Evolutionary conservation across 352 stramenopile species (phyloP).

Genomic region (Blastocystis sp.): DNA sequence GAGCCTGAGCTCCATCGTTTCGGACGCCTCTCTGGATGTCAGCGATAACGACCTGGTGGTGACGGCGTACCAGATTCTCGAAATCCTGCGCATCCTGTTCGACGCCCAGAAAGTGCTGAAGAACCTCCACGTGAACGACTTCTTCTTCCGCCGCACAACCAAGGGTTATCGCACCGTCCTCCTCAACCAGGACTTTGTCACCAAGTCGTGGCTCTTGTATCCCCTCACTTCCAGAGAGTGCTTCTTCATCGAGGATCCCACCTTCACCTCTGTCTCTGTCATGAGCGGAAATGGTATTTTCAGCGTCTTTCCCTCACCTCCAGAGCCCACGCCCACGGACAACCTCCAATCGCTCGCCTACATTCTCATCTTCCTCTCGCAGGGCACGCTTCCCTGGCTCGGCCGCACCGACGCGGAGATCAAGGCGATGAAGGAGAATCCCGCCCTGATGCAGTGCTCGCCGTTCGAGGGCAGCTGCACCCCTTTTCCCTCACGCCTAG

Average conservation of each 20-base stretch:
- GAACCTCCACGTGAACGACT: conserved; percentile 57
- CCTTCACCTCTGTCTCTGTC: conserved; percentile 39
- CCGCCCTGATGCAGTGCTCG: not conserved
- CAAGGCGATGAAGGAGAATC: conserved; percentile 16
- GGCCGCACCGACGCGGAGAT: not conserved
- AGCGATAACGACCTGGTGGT: conserved; percentile 11
- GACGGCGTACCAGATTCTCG: conserved; percentile 13
- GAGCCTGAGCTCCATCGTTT: conserved; percentile 10
- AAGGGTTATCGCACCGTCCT: conserved; percentile 38
- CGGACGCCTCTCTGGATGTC: not conserved
- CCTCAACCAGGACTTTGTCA: conserved; percentile 53
- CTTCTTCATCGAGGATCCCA: conserved; percentile 40
- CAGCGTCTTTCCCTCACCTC: not conserved
- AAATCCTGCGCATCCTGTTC: conserved; percentile 23
- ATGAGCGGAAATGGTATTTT: conserved; percentile 42
- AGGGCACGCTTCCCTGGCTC: conserved; percentile 31
- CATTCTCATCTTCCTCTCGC: conserved; percentile 31
- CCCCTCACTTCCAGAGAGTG: conserved; percentile 10
- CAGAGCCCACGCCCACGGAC: conserved; percentile 23
- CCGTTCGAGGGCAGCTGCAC: not conserved
- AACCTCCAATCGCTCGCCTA: conserved; percentile 38
- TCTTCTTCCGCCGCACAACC: conserved; percentile 33
- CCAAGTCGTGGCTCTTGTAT: not conserved
- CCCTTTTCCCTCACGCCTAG: not conserved
- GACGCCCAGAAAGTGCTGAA: conserved; percentile 11